Percentiles rank a stretch among this genome's conserved stretches.
phyloP scores from a whole-genome alignment of 2,329 filamentous ascomycete species.

The Exophiala sp. region DNA sequence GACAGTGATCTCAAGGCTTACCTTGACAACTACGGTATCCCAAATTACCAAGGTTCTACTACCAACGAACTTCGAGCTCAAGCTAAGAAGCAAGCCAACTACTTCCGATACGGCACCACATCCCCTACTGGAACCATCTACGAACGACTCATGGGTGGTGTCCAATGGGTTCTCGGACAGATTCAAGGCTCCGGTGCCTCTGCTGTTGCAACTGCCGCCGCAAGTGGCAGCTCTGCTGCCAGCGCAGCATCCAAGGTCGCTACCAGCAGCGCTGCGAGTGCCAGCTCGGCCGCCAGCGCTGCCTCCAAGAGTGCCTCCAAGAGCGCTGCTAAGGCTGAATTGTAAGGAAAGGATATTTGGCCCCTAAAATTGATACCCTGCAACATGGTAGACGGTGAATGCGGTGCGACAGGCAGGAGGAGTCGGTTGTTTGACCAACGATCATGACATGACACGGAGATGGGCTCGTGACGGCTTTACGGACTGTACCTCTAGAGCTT shows the following conservation, averaged over 20 bases:
- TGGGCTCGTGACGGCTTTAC: constrained; percentile 1
- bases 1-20: constrained; percentile 71
- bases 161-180: constrained; percentile 49
- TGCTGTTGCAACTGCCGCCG: constrained; percentile 38
- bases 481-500: constrained; percentile 23
- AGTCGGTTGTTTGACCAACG: constrained; percentile 4
- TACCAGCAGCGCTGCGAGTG: background rate
- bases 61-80: constrained; percentile 67
- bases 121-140: constrained; percentile 63
- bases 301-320: constrained; percentile 19
- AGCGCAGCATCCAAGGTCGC: constrained; percentile 12
- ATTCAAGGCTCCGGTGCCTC: constrained; percentile 31
- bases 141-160: constrained; percentile 55
- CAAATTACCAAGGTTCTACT: constrained; percentile 64
- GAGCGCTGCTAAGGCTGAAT: constrained; percentile 18
- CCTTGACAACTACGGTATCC: constrained; percentile 73
- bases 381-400: background rate
- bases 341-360: constrained; percentile 15
- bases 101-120: constrained; percentile 72
- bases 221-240: constrained; percentile 23
- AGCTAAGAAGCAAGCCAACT: constrained; percentile 69
- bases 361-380: constrained; percentile 2
- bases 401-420: background rate
- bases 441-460: constrained; percentile 1
- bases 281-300: constrained; percentile 1